Evolutionary conservation across 2,329 filamentous ascomycete species (phyloP).

Genomic region (Akanthomyces muscarius): DNA sequence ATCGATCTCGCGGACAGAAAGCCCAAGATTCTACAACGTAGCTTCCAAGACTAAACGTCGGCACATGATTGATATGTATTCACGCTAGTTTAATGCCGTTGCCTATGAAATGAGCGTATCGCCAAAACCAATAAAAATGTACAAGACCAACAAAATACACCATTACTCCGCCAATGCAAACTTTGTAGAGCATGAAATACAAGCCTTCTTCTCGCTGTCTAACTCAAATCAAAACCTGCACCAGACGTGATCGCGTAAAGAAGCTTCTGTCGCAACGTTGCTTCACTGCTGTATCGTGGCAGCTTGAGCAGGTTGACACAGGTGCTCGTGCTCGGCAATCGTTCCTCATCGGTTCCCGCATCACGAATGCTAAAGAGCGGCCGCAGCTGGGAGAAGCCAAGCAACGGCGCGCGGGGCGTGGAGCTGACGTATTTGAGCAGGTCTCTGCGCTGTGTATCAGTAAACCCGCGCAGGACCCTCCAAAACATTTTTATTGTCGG

Average conservation of each 20-base stretch:
- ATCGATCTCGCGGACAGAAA: conserved; percentile 70
- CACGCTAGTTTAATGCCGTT: neutral
- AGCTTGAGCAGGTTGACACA: conserved; percentile 94
- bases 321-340: conserved; percentile 89
- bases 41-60: conserved; percentile 39
- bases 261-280: conserved; percentile 70
- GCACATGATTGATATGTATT: neutral
- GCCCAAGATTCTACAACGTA: conserved; percentile 56
- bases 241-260: conserved; percentile 86
- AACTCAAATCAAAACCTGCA: conserved; percentile 85
- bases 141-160: neutral
- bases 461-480: conserved; percentile 75
- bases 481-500: conserved; percentile 84
- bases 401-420: conserved; percentile 81
- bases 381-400: conserved; percentile 82
- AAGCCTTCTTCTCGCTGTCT: conserved; percentile 8
- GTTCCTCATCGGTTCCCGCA: conserved; percentile 54
- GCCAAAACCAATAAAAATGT: neutral
- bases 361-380: conserved; percentile 90
- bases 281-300: conserved; percentile 69
- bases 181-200: neutral
- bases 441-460: conserved; percentile 72
- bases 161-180: conserved; percentile 1
- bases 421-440: conserved; percentile 95
- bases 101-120: neutral